A percentile compares a stretch with the other conserved stretches of the same genome.
These are phyloP conservation scores for Nannizzia gypsea DNA, from an alignment of 2,329 filamentous ascomycete species.

Conservation along the genomic window DNA sequence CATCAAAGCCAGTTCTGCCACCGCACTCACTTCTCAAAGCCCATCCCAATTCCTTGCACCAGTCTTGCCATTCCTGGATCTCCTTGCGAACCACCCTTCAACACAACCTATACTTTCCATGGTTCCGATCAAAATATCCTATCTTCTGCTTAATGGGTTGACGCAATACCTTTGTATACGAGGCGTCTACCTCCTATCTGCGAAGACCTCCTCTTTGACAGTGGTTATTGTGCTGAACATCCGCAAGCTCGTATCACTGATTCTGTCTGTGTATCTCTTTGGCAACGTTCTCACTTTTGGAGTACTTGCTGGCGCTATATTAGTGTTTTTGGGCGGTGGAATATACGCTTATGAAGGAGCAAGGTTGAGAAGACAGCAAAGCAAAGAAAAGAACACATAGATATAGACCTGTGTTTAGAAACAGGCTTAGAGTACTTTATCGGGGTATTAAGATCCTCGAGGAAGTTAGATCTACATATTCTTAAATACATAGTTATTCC, in stretches of 20 bases:
- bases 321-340: constrained; percentile 86
- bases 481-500: too few species aligned
- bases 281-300: constrained; percentile 67
- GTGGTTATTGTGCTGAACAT: constrained; percentile 96
- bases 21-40: constrained; percentile 35
- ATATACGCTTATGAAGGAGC: constrained; percentile 68
- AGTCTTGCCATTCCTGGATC: constrained; percentile 31
- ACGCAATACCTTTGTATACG: constrained; percentile 94
- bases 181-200: constrained; percentile 86
- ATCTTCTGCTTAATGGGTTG: constrained; percentile 46
- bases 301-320: constrained; percentile 65
- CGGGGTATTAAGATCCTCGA: too few species aligned
- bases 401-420: neutral
- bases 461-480: too few species aligned
- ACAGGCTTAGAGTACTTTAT: too few species aligned
- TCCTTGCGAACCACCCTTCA: constrained; percentile 14
- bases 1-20: constrained; percentile 32
- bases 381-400: constrained; percentile 4
- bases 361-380: constrained; percentile 21
- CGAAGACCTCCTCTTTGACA: constrained; percentile 78
- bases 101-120: constrained; percentile 19
- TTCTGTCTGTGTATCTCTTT: constrained; percentile 89
- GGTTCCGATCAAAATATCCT: constrained; percentile 27
- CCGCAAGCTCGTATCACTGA: constrained; percentile 78
- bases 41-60: constrained; percentile 43